Evolutionary conservation across 78 protist species (phyloP), one percentile per base, ranked within the genome.

Genomic region (Isochrysis galbana): DNA sequence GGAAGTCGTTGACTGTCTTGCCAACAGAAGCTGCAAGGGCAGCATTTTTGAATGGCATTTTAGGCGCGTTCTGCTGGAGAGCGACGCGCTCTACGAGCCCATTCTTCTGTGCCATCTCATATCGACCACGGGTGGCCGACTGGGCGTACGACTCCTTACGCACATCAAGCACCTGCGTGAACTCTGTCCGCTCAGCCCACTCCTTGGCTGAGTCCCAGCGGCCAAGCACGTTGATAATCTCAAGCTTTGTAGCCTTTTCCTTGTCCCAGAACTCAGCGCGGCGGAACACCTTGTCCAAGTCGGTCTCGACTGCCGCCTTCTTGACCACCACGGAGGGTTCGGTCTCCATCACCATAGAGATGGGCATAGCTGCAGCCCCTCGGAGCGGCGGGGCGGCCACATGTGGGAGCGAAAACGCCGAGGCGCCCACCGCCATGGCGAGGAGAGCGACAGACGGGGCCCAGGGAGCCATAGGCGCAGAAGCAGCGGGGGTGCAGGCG

Each of bases 221-320:
- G 42, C 80, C 80, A 21, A 70, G 80, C 80, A 70, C 80, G 80
- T 70, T 70, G 42, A 70, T 41, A 7, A 70, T 34, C 80, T 70
- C 80, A 3, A 70, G 80, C 23, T 36, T 5, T 17, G 80, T 32
- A 1, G 80, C 80, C 34, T 36, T 70, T 41, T 70, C 80, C 23
- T 70, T 70, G 39, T 19, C 80, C 80, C 80, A 70, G 41, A 70
- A 70, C 23, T 14, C 80, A 41, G 39, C 39, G 17, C 80, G 36
- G 45, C 80, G 80, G 45, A 36, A 70, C 80, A 70, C 80, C 25
- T 5, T 3, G 80, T 41, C 22, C 41, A 70, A 22, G n/a, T 19
- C 67, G 67, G 67, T n/a, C n/a, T n/a, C n/a, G n/a, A n/a, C n/a
- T n/a, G n/a, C n/a, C n/a, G n/a, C n/a, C n/a, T n/a, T n/a, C n/a